Base-by-base conservation (phyloP, 345 rosid genomes). In the Rubroshorea leprosula region DNA sequence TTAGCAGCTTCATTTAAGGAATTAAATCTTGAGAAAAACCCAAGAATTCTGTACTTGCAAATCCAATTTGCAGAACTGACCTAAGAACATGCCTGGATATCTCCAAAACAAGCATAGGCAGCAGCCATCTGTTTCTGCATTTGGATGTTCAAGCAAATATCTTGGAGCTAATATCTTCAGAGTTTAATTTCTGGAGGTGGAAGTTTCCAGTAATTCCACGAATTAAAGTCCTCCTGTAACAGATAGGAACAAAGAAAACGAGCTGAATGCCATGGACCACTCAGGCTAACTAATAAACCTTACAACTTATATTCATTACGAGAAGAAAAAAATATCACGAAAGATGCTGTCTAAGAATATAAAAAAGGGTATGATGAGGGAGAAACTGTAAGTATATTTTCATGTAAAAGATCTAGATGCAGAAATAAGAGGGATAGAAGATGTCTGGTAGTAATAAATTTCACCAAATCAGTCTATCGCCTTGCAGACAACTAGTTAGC, bases 161-260 rank as follows among this genome's bases (percentile, higher is more conserved):
- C 46, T 5, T 59, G 56, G 24, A 45, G 53, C 21, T 26, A 66
- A 21, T 14, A 23, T 49, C 63, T 57, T 83, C 78, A 85, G 49
- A 62, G 47, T 60, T 80, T 72, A 25, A 78, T 56, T 23, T 31
- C 47, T 24, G 80, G 87, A 65, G 89, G 79, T 4, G 98, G 93
- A 45, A 92, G 64, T 72, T 66, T 92, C 98, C 98, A 92, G 75
- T 31, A 92, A 75, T 92, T 92, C 97, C 97, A 92, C 15, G 89
- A 64, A 76, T 92, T 92, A 58, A 55, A 92, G 64, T 80, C 97
- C 79, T 92, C 98, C 98, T 92, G 84, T 46, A 57, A 60, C 38
- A 25, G 29, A 44, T 11, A n/a, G 24, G 49, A n/a, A 27, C 56
- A 54, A 51, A 52, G 27, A 51, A 25, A 43, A 3, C 16, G 39